These are phyloP conservation scores for Priceomyces castillae DNA, from an alignment of 805 yeast species.

Conservation along the genomic window DNA sequence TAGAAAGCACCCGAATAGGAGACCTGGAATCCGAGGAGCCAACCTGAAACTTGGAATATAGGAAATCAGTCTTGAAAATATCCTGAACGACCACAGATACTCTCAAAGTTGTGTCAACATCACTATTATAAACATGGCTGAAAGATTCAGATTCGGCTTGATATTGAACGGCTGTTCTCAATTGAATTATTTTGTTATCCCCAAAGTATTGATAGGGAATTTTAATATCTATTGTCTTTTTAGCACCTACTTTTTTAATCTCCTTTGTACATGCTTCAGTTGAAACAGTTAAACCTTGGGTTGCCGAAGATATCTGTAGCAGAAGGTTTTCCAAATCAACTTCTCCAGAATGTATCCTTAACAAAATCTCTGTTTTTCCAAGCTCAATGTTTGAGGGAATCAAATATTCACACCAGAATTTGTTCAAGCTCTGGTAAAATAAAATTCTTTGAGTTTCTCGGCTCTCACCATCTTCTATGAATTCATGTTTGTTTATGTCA, in stretches of 20 bases:
- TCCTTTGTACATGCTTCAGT: conserved; percentile 1
- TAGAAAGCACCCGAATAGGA: conserved; percentile 55
- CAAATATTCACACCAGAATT: conserved; percentile 27
- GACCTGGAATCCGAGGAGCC: conserved; percentile 50
- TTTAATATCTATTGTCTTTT: conserved; percentile 17
- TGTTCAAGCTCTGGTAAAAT: conserved; percentile 17
- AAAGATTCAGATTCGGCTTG: conserved; percentile 16
- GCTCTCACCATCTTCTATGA: not conserved
- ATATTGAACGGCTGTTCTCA: conserved; percentile 22
- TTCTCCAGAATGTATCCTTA: conserved; percentile 27
- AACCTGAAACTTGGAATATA: conserved; percentile 68
- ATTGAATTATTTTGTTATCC: conserved; percentile 24
- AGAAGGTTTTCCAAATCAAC: conserved; percentile 29
- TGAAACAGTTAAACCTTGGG: conserved; percentile 15
- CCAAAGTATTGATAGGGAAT: conserved; percentile 32
- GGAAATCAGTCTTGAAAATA: conserved; percentile 53
- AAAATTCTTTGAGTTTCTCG: not conserved
- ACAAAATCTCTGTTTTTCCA: conserved; percentile 24
- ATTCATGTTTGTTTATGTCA: not conserved
- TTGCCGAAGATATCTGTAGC: conserved; percentile 13
- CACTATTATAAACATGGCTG: conserved; percentile 23
- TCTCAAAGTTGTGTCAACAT: conserved; percentile 53
- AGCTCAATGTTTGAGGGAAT: conserved; percentile 25
- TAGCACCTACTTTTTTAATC: conserved; percentile 6
- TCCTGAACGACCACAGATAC: conserved; percentile 81